Base-by-base conservation (phyloP, 345 rosid genomes). In the Citrus australasica region DNA sequence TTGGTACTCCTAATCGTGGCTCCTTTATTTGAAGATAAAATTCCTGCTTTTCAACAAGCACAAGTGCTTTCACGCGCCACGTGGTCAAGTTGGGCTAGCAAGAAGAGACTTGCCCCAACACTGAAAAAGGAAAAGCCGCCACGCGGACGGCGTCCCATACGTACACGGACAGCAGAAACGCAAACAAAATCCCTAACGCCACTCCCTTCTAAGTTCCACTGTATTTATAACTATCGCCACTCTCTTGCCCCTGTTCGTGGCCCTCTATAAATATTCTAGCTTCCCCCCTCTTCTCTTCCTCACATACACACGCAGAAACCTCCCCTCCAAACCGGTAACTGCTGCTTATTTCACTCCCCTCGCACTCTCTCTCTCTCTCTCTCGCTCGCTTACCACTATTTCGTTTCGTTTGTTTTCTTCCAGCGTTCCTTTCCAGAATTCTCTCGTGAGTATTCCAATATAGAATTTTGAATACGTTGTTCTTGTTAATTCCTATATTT, bases 261-360 rank as follows among this genome's bases (percentile, higher is more conserved):
- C 30, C 35, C n/a, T 30, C 69, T 70, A 82, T 71, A 82, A 69
- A 82, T 79, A 56, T 77, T 22, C 37, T 32, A 5, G 24, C 17
- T 22, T 58, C 59, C 59, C 28, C 38, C 22, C 46, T 69, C 27
- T 4, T 14, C 71, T 27, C 62, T 4, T 13, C 25, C 76, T 8
- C 73, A 4, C 79, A 17, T 6, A 17, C 51, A 0, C 51, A 11
- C 51, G 3, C 51, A 42, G 3, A 42, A 42, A 0, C 16, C 51
- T 42, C 17, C 17, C 32, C 30, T 1, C 9, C 28, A 38, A 38
- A 11, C 22, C 53, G 2, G 9, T 24, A 38, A 68, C 60, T 14
- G 6, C 59, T 28, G 32, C 53, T 38, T 68, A 2, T 68, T 42
- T 22, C 27, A 27, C 51, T 67, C 21, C 7, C 21, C 16, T 13